Evolutionary conservation across 164 flowering plant species (phyloP).

Genomic region (Magnolia changhungtana): DNA sequence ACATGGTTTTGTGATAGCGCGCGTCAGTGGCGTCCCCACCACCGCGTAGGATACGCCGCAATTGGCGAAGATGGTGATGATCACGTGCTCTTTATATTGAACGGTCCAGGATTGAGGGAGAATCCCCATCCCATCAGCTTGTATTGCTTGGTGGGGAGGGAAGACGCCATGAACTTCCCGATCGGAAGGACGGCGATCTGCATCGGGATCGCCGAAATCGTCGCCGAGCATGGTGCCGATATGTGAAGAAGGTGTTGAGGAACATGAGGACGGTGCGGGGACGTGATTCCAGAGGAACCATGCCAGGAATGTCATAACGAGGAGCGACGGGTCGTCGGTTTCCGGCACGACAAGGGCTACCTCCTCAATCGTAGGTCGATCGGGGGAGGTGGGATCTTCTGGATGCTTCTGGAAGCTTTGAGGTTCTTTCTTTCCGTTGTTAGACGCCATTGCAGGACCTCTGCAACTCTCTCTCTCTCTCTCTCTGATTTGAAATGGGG

Average conservation of each 20-base stretch:
- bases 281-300: slow-evolving; percentile 69
- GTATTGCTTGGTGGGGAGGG: slow-evolving; percentile 46
- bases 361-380: slow-evolving; percentile 64
- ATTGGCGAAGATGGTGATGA: slow-evolving; percentile 85
- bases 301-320: slow-evolving; percentile 86
- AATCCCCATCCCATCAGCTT: slow-evolving; percentile 43
- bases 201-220: slow-evolving; percentile 78
- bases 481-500: neutral
- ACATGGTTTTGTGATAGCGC: slow-evolving; percentile 82
- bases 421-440: slow-evolving; percentile 6
- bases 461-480: neutral
- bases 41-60: slow-evolving; percentile 73
- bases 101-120: slow-evolving; percentile 83
- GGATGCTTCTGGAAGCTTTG: neutral
- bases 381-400: neutral
- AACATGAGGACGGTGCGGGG: slow-evolving; percentile 70
- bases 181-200: slow-evolving; percentile 78
- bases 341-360: slow-evolving; percentile 88
- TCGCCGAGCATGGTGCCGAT: slow-evolving; percentile 81
- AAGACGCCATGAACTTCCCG: slow-evolving; percentile 78
- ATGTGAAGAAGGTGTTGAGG: slow-evolving; percentile 90
- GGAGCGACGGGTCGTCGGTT: slow-evolving; percentile 79
- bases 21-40: slow-evolving; percentile 90
- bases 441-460: slow-evolving; percentile 28
- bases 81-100: slow-evolving; percentile 97